These are phyloP conservation scores for Fusarium piperis DNA, from an alignment of 2,329 filamentous ascomycete species.

Conservation along the genomic window DNA sequence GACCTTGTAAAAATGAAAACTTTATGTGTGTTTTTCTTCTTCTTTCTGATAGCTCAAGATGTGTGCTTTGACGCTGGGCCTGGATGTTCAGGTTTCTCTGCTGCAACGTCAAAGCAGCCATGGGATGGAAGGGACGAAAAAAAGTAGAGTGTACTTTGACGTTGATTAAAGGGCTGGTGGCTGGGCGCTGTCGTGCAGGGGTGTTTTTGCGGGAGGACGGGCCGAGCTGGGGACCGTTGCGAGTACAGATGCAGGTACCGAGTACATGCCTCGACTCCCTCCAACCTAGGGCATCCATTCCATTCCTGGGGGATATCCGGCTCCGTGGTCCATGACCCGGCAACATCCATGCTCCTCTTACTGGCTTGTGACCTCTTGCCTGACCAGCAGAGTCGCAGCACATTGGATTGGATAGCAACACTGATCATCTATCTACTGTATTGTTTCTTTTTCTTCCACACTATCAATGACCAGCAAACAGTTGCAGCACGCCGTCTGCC, in stretches of 20 bases:
- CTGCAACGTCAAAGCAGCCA: constrained; percentile 26
- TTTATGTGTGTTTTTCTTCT: not conserved
- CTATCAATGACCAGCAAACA: constrained; percentile 12
- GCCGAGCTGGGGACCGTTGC: constrained; percentile 24
- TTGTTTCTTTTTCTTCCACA: not conserved
- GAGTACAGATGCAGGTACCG: constrained; percentile 20
- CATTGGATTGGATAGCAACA: not conserved
- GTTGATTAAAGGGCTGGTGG: constrained; percentile 23
- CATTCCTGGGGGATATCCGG: constrained; percentile 1
- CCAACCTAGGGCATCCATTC: not conserved
- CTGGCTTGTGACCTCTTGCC: not conserved
- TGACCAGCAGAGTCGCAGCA: not conserved
- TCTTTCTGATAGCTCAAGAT: not conserved
- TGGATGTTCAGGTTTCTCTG: not conserved
- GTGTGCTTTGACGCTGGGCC: constrained; percentile 17
- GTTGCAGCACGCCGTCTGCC: constrained; percentile 15
- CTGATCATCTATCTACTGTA: not conserved
- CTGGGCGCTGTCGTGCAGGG: not conserved
- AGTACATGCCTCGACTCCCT: constrained; percentile 6
- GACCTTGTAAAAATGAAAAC: not conserved
- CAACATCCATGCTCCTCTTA: constrained; percentile 8
- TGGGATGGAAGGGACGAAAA: not conserved
- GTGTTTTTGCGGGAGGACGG: constrained; percentile 1
- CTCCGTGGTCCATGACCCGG: constrained; percentile 14
- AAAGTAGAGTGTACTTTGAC: constrained; percentile 21